These are phyloP conservation scores for Neodidymelliopsis sp. DNA, from an alignment of 2,329 filamentous ascomycete genomes.

Conservation along the genomic window DNA sequence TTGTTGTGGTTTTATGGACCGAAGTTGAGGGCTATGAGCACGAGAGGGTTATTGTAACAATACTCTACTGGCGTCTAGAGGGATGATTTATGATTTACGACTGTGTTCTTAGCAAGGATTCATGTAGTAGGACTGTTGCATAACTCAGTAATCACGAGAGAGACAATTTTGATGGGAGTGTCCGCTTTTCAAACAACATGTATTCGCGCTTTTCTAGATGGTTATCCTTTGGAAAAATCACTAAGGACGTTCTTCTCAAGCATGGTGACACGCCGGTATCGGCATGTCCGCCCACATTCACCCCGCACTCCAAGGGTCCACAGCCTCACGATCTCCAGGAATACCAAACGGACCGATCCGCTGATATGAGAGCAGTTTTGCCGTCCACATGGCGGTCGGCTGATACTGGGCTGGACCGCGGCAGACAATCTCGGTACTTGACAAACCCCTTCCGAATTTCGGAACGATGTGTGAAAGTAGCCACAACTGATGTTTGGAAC, in stretches of 20 bases:
- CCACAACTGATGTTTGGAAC: background rate
- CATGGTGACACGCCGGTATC: background rate
- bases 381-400: background rate
- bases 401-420: conserved; percentile 5
- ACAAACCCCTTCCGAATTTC: conserved; percentile 8
- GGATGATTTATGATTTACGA: background rate
- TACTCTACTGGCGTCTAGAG: background rate
- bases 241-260: no score
- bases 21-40: conserved; percentile 36
- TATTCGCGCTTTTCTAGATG: no score
- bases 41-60: conserved; percentile 20
- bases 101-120: background rate
- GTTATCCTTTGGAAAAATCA: no score
- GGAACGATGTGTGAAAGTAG: background rate
- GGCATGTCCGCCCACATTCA: background rate
- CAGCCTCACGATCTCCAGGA: conserved; percentile 11
- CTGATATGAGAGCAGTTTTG: conserved; percentile 1
- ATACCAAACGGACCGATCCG: conserved; percentile 11
- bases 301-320: conserved; percentile 8
- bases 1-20: conserved; percentile 53
- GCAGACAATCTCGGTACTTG: conserved; percentile 16
- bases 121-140: no score
- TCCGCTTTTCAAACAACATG: no score
- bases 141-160: no score
- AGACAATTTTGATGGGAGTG: background rate